Evolutionary conservation across 805 yeast genomes (phyloP).

Genomic region (Priceomyces melissophilus): DNA sequence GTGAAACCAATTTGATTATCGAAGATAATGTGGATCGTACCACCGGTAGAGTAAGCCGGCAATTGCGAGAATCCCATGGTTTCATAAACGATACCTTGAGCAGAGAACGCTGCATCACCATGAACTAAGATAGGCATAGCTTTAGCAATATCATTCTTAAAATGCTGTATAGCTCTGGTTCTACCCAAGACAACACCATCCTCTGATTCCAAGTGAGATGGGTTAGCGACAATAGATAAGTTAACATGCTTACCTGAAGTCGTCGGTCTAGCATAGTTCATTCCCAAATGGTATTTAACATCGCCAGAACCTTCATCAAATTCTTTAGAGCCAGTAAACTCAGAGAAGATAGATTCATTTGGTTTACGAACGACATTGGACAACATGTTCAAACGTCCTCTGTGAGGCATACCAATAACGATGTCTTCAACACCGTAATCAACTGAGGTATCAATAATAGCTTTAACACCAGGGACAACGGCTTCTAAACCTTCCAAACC

Average conservation of each 20-base stretch:
- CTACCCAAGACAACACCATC: conserved; percentile 98
- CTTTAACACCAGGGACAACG: conserved; percentile 94
- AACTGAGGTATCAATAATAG: conserved; percentile 89
- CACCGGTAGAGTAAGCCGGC: conserved; percentile 97
- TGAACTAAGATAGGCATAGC: conserved; percentile 92
- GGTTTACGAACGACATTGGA: conserved; percentile 98
- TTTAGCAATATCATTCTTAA: conserved; percentile 84
- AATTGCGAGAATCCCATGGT: conserved; percentile 91
- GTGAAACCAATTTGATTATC: conserved; percentile 99
- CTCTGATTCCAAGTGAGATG: conserved; percentile 98
- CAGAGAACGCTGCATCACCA: conserved; percentile 99
- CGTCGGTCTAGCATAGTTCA: conserved; percentile 98
- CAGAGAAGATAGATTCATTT: conserved; percentile 94
- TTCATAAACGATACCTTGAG: conserved; percentile 98
- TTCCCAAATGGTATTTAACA: conserved; percentile 98
- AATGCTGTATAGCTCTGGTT: conserved; percentile 93
- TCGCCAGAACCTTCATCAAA: conserved; percentile 98
- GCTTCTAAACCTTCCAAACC: conserved; percentile 99
- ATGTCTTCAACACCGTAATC: conserved; percentile 92
- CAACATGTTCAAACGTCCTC: conserved; percentile 97
- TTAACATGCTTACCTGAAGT: conserved; percentile 96
- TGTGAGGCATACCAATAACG: conserved; percentile 99
- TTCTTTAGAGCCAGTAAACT: conserved; percentile 87
- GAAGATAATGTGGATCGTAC: conserved; percentile 93
- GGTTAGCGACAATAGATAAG: conserved; percentile 95